phyloP scores from a whole-genome alignment of 768 basidiomycete genomes.

The Boletus rufocinnamomeus region DNA sequence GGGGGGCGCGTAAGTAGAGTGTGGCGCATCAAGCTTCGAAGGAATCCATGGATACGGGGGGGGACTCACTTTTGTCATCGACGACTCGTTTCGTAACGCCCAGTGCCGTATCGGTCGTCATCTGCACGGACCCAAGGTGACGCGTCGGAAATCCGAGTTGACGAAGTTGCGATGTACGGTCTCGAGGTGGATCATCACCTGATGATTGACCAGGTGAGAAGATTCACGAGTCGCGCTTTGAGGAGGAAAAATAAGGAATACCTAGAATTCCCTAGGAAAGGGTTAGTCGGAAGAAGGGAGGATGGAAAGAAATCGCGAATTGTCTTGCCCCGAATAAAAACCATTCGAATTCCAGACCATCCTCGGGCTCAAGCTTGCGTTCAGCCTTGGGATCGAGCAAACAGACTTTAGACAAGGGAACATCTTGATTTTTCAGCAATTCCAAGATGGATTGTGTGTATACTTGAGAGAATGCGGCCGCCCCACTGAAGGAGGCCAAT shows the following conservation, averaged over 20 bases:
- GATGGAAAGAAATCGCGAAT: neutral
- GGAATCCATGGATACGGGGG: neutral
- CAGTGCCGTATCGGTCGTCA: constrained; percentile 98
- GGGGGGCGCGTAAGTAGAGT: neutral
- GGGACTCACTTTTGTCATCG: constrained; percentile 58
- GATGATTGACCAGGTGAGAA: constrained; percentile 12
- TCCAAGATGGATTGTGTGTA: constrained; percentile 21
- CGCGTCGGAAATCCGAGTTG: constrained; percentile 83
- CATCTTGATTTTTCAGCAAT: constrained; percentile 19
- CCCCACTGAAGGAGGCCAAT: constrained; percentile 14
- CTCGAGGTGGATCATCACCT: constrained; percentile 96
- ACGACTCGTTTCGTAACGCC: constrained; percentile 88
- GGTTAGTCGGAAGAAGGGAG: neutral
- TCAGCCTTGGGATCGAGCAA: constrained; percentile 92
- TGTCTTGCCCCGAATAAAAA: constrained; percentile 85
- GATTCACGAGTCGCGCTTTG: neutral
- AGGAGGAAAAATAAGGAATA: constrained; percentile 19
- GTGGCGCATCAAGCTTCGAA: neutral
- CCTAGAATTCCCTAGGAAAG: constrained; percentile 59
- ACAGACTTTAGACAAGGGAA: constrained; percentile 68
- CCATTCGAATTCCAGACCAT: constrained; percentile 80
- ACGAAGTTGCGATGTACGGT: constrained; percentile 88
- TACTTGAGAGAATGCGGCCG: constrained; percentile 29
- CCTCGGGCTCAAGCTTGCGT: constrained; percentile 66
- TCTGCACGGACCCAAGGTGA: constrained; percentile 85